Conservation (phyloP, 306 rosid species). For the Leucaena leucocephala region DNA sequence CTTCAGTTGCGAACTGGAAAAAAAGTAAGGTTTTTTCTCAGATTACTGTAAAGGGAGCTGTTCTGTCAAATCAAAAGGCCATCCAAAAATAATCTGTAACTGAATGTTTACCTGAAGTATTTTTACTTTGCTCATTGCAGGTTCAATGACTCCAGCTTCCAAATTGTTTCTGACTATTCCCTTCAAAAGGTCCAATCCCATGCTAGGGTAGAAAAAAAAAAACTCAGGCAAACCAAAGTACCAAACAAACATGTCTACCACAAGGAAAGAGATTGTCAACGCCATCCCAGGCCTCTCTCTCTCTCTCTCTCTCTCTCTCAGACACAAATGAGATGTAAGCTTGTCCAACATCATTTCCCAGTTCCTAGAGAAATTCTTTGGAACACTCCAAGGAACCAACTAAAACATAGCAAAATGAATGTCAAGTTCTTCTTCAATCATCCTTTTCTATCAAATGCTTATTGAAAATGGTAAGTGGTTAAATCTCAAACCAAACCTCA, state of each 20-base stretch:
- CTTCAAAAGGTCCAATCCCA: constrained; percentile 89
- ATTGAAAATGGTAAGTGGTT: neutral
- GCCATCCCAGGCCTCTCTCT: neutral
- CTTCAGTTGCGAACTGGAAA: constrained; percentile 92
- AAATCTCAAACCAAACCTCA: neutral
- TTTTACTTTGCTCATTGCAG: constrained; percentile 99
- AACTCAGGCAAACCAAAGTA: neutral
- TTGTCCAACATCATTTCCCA: too few species aligned
- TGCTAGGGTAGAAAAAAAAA: constrained; percentile 47
- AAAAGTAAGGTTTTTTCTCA: neutral
- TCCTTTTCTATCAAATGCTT: neutral
- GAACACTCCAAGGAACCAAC: neutral
- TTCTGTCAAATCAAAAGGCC: neutral
- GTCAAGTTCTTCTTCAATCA: neutral
- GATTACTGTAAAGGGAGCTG: constrained; percentile 8
- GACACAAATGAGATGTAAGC: too few species aligned
- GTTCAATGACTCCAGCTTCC: constrained; percentile 99
- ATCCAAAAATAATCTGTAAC: neutral
- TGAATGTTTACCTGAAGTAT: constrained; percentile 71
- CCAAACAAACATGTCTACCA: neutral
- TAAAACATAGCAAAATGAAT: neutral
- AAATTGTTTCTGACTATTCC: constrained; percentile 84
- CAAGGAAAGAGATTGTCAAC: neutral
- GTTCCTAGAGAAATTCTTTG: neutral
- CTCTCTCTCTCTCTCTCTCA: neutral